A percentile compares a stretch with the other conserved stretches of the same genome.
Conservation (phyloP, 768 basidiomycete species). For the Mycena filopes region DNA sequence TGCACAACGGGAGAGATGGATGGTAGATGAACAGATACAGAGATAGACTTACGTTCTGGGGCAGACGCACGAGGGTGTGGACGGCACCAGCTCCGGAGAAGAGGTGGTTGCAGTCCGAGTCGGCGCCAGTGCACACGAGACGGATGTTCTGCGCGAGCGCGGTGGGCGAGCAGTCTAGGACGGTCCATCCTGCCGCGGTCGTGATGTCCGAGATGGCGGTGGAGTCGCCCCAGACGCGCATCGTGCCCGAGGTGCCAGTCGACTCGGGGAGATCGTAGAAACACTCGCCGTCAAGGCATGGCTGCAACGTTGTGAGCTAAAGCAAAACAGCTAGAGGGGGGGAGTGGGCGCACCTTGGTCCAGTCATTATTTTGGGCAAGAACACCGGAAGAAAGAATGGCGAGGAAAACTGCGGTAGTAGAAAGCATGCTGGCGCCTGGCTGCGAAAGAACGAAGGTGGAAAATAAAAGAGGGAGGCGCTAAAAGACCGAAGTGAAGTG, state of each 20-base stretch:
- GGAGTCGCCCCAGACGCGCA: constrained; percentile 31
- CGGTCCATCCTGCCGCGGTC: constrained; percentile 50
- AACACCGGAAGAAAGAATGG: constrained; percentile 23
- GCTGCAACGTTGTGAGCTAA: constrained; percentile 2
- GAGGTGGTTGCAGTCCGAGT: constrained; percentile 41
- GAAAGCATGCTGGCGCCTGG: constrained; percentile 32
- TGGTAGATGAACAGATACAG: too few species aligned
- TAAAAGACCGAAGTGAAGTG: constrained; percentile 1
- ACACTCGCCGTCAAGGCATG: constrained; percentile 27
- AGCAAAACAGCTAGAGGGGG: too few species aligned
- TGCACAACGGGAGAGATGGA: too few species aligned
- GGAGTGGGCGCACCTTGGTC: constrained; percentile 17
- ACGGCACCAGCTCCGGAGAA: constrained; percentile 42
- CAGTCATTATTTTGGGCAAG: constrained; percentile 35
- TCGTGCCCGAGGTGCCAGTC: constrained; percentile 24
- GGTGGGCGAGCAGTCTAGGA: constrained; percentile 46
- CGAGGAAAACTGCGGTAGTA: constrained; percentile 24
- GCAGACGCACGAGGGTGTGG: constrained; percentile 48
- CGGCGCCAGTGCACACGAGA: constrained; percentile 29
- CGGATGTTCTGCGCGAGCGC: constrained; percentile 42
- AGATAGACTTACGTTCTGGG: constrained; percentile 44
- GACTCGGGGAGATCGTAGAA: constrained; percentile 29
- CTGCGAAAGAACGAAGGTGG: constrained; percentile 19
- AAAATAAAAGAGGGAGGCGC: not conserved
- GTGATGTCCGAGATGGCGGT: constrained; percentile 39